Evolutionary conservation across 768 basidiomycete species (phyloP), one percentile per base, ranked within the genome.

Genomic region (Boletales sp.): DNA sequence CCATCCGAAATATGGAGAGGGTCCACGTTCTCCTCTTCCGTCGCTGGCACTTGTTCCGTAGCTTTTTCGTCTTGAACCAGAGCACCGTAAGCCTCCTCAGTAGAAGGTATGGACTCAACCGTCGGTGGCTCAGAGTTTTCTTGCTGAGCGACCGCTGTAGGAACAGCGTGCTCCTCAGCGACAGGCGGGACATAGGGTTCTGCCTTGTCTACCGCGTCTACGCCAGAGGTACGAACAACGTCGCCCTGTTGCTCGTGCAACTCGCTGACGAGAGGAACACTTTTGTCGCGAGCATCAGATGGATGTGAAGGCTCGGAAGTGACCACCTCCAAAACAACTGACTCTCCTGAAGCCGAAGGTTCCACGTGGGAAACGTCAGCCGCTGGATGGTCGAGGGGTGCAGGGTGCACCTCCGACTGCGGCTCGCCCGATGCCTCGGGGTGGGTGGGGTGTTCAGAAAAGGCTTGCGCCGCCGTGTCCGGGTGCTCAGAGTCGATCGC

Each of bases 1-100:
- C 80, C 86, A 59, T 82, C 81, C 21, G 78, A 81, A 46, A 81
- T 78, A 64, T 80, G 76, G 61, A 80, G 79, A n/a, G 77, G 78
- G 63, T 83, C 74, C 44, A 39, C 43, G 2, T 39, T 35, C 39
- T 56, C 62, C 40, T 46, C 57, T 43, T 50, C 57, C 21, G 48
- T 44, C 43, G 32, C 50, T 21, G 38, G 25, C 30, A 14, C 47
- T 18, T 52, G 56, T 15, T 57, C 63, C n/a, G 25, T 40, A 30
- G 30, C 40, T 12, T 53, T 58, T 39, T 55, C 55, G 31, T 53
- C 56, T 19, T 45, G 57, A 8, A 18, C 6, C n/a, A 15, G 31
- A 43, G 43, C 39, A 35, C 34, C 48, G 15, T 44, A 17, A 28
- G 39, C 35, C 32, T 56, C 63, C 28, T 48, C 51, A 34, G 44